Conservation (phyloP, 768 basidiomycete genomes). For the Lenzites betulinus region DNA sequence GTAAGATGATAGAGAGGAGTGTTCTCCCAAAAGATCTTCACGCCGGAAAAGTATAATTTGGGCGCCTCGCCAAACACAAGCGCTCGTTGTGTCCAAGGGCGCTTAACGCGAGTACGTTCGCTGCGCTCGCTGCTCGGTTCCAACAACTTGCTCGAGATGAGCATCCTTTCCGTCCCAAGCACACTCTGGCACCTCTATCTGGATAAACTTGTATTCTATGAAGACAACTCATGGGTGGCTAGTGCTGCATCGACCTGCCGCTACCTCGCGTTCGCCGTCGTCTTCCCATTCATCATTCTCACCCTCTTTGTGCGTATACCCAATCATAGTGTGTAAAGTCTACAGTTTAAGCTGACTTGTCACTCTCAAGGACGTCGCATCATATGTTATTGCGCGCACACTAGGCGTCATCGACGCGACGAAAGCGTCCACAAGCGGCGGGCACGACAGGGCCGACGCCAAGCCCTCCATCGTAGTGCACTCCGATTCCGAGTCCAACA, state of each 20-base stretch:
- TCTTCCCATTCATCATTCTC: constrained; percentile 55
- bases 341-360: neutral
- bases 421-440: constrained; percentile 64
- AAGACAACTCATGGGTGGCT: constrained; percentile 66
- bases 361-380: constrained; percentile 64
- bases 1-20: neutral
- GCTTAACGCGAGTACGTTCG: too few species aligned
- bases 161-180: constrained; percentile 38
- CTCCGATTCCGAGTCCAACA: constrained; percentile 11
- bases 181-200: constrained; percentile 63
- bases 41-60: constrained; percentile 7
- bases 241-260: constrained; percentile 64
- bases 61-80: neutral
- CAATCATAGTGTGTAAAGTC: neutral
- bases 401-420: constrained; percentile 76
- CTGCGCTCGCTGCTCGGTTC: too few species aligned
- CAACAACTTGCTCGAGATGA: neutral
- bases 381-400: constrained; percentile 82
- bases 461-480: constrained; percentile 18
- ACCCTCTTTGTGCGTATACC: constrained; percentile 56
- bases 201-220: constrained; percentile 63
- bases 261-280: constrained; percentile 55
- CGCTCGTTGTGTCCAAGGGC: too few species aligned
- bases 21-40: neutral
- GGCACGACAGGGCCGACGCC: constrained; percentile 8